Evolutionary conservation across 345 rosid genomes (phyloP).

Genomic region (Populus deltoides): DNA sequence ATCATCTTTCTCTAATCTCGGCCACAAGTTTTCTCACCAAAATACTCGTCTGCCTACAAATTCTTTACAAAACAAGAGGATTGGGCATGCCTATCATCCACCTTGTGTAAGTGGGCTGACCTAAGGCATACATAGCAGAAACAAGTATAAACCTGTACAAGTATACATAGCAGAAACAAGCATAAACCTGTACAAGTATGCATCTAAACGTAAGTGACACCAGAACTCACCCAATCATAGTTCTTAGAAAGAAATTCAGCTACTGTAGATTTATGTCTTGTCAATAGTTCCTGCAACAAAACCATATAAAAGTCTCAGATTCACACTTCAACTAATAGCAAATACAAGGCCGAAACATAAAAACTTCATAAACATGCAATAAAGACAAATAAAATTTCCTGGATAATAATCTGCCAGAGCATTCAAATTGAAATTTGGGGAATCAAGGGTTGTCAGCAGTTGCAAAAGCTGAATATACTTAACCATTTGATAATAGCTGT

Average conservation of each 20-base stretch:
- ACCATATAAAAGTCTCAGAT: conserved; percentile 19
- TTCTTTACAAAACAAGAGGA: neutral
- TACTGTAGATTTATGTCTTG: conserved; percentile 97
- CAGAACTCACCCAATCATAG: conserved; percentile 82
- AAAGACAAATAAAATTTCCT: neutral
- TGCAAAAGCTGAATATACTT: no score
- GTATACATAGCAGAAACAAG: neutral
- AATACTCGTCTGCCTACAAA: neutral
- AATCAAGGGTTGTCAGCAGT: no score
- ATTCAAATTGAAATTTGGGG: no score
- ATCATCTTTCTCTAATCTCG: neutral
- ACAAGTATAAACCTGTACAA: neutral
- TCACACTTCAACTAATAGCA: conserved; percentile 2
- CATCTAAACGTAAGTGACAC: neutral
- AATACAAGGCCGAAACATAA: neutral
- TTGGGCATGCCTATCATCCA: neutral
- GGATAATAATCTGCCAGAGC: no score
- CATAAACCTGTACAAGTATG: neutral
- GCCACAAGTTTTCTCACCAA: neutral
- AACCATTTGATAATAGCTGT: no score
- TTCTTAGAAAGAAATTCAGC: conserved; percentile 90
- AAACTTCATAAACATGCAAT: neutral
- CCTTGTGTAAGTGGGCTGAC: neutral
- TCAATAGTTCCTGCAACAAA: conserved; percentile 76
- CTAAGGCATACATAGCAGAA: neutral